Conservation (phyloP, 2,329 filamentous ascomycete species). For the Pseudopyrenochaeta lycopersici region DNA sequence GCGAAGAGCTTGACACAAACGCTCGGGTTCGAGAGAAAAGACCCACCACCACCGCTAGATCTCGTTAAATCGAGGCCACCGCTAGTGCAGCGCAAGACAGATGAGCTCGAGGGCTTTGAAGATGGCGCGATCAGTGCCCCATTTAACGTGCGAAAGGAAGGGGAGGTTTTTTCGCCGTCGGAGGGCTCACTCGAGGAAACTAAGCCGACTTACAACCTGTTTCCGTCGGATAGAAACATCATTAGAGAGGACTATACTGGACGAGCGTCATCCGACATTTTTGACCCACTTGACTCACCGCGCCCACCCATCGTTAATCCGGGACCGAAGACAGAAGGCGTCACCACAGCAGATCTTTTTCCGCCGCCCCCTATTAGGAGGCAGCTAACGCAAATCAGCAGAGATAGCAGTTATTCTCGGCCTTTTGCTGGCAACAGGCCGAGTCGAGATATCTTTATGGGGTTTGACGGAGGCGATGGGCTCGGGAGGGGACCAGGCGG, state of each 20-base stretch:
- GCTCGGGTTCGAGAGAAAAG: conserved; percentile 26
- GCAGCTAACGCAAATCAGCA: too few relatives aligned
- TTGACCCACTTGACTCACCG: conserved; percentile 9
- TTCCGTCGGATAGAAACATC: not conserved
- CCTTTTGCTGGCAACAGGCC: too few relatives aligned
- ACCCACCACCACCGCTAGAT: conserved; percentile 8
- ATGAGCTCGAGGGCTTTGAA: conserved; percentile 26
- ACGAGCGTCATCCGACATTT: conserved; percentile 19
- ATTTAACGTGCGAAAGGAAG: conserved; percentile 30
- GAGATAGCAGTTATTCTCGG: too few relatives aligned
- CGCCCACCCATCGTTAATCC: not conserved
- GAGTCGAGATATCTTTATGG: too few relatives aligned
- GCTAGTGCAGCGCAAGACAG: conserved; percentile 17
- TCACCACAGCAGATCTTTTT: conserved; percentile 18
- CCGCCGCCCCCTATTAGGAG: conserved; percentile 22
- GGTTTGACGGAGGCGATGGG: too few relatives aligned
- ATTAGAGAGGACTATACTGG: conserved; percentile 12
- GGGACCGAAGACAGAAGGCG: conserved; percentile 17
- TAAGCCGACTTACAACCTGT: not conserved
- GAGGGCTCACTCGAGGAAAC: too few relatives aligned
- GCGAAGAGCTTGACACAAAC: conserved; percentile 25
- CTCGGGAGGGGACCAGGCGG: too few relatives aligned
- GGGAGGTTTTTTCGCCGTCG: not conserved
- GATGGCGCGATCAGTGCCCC: conserved; percentile 33
- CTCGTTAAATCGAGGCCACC: conserved; percentile 5